Evolutionary conservation across 139 green algal species (phyloP), one percentile per base, ranked within the genome.

Genomic region (Gonium pectorale): DNA sequence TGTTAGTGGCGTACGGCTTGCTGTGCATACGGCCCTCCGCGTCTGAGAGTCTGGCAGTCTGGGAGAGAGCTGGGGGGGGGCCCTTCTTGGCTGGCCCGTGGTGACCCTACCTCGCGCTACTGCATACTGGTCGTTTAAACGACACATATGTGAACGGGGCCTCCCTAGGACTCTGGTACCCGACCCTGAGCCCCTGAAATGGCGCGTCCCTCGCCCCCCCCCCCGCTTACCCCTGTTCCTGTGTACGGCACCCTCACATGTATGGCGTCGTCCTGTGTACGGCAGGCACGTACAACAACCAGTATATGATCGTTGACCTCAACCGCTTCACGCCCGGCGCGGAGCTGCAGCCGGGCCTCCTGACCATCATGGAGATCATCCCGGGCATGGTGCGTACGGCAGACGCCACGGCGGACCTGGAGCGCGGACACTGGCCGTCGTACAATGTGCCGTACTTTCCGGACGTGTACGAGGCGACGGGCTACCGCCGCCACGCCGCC

Each of bases 401-500:
- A 0, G 77, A 89, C 78, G 75, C 78, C 43, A 86, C 85, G 3
- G 35, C 73, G n/a, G 71, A 83, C 22, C 89, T 96, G 67, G 80
- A 80, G 59, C 71, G 81, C 2, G 92, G 92, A 62, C 95, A 97
- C 89, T 97, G 84, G 83, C 90, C 94, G 4, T 92, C 84, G 35
- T 95, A 94, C 90, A 97, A 97, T 46, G 87, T 96, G 13, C 94
- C 94, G 11, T 92, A 81, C 86, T 97, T 95, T 72, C 38, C 86
- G 0, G 86, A 91, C 62, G 85, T 94, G 37, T 96, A 95, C 77
- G 80, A 91, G 60, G n/a, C 49, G 22, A 89, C 83, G 9, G 93
- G 94, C 33, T 94, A 94, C 85, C 86, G 79, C 6, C 83, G 90
- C 26, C 86, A 92, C 46, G 67, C 77, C 1, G 63, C 44, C 21